Conservation (phyloP, 306 rosid genomes). For the Quercus ilex region DNA sequence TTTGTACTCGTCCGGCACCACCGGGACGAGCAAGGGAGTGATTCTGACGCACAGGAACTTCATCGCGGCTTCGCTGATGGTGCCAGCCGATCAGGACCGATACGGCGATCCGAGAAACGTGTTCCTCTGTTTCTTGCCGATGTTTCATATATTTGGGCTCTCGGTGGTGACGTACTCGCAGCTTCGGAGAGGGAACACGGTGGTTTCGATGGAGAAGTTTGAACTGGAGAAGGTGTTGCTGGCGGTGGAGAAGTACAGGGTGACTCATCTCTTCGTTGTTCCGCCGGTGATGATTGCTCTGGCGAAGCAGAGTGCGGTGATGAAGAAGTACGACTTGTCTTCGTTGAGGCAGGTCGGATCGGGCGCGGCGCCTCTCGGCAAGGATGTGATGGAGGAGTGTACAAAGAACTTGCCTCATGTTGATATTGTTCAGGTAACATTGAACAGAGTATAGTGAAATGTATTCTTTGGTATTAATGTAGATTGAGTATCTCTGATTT, state of each 20-base stretch:
- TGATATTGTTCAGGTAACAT: slow-evolving; percentile 33
- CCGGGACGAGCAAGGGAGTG: slow-evolving; percentile 52
- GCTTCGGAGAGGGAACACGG: slow-evolving; percentile 39
- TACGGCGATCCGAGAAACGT: slow-evolving; percentile 30
- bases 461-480: too few relatives aligned
- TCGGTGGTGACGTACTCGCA: slow-evolving; percentile 24
- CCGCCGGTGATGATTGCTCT: slow-evolving; percentile 42
- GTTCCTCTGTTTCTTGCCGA: slow-evolving; percentile 41
- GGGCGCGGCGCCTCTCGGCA: slow-evolving; percentile 46
- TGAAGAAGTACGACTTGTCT: slow-evolving; percentile 33
- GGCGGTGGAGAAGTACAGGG: slow-evolving; percentile 34
- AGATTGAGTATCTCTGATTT: too few relatives aligned
- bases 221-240: slow-evolving; percentile 33
- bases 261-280: slow-evolving; percentile 32
- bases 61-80: slow-evolving; percentile 34
- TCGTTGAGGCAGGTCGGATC: slow-evolving; percentile 31
- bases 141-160: slow-evolving; percentile 46
- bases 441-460: too few relatives aligned
- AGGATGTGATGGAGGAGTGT: slow-evolving; percentile 39
- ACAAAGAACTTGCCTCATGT: slow-evolving; percentile 24
- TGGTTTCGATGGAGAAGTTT: slow-evolving; percentile 40
- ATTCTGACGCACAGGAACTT: slow-evolving; percentile 48
- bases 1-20: slow-evolving; percentile 53
- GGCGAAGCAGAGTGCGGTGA: slow-evolving; percentile 15
- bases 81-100: slow-evolving; percentile 30